Conservation (phyloP, 2,329 filamentous ascomycete genomes). For the Penicillium occitanis region DNA sequence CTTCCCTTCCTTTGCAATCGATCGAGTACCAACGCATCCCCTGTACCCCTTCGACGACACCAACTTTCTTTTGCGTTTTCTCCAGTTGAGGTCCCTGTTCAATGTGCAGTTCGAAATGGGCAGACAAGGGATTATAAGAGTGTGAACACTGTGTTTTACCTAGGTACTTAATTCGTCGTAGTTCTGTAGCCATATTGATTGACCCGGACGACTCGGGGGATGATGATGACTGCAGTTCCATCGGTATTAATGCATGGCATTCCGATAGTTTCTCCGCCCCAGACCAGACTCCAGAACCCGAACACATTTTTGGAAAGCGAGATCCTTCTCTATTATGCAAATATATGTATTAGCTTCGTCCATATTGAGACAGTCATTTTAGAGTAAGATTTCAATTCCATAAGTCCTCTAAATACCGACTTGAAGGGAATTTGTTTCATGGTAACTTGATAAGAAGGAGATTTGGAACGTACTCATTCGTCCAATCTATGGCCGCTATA, state of each 20-base stretch:
- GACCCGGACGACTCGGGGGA: neutral
- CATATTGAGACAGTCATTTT: neutral
- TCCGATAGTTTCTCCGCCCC: slow-evolving; percentile 39
- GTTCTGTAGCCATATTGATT: slow-evolving; percentile 44
- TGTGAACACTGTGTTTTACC: slow-evolving; percentile 47
- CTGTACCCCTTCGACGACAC: slow-evolving; percentile 71
- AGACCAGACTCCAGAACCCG: slow-evolving; percentile 74
- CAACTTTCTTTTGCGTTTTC: slow-evolving; percentile 61
- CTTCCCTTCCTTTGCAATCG: slow-evolving; percentile 64
- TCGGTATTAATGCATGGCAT: neutral
- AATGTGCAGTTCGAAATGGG: slow-evolving; percentile 82
- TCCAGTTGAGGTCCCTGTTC: slow-evolving; percentile 80
- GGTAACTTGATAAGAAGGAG: neutral
- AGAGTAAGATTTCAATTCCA: too few species aligned
- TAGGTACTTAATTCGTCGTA: slow-evolving; percentile 70
- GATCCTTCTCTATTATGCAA: slow-evolving; percentile 62
- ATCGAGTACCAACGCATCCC: slow-evolving; percentile 73
- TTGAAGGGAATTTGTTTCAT: neutral
- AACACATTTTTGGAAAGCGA: slow-evolving; percentile 73
- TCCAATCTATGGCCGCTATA: slow-evolving; percentile 62
- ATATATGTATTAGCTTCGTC: neutral
- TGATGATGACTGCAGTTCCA: neutral
- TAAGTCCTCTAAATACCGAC: neutral
- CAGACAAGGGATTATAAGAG: slow-evolving; percentile 63
- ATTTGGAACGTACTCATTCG: slow-evolving; percentile 24